Evolutionary conservation across 441 rosid genomes (phyloP), one percentile per base, ranked within the genome.

Genomic region (Gossypium lobatum): DNA sequence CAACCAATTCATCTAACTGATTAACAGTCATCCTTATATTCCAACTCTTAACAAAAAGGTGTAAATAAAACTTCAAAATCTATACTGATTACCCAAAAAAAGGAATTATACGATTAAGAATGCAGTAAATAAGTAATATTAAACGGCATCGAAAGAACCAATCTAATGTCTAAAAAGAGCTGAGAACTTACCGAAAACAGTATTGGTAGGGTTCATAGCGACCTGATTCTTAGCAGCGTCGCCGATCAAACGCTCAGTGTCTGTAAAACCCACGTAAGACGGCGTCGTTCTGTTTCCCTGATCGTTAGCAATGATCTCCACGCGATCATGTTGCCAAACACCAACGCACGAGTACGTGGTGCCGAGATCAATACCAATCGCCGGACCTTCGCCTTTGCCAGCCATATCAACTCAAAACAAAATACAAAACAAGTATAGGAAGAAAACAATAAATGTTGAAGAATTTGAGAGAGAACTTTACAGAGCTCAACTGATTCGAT

Each of bases 281-380:
- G 90, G 88, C 8, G 88, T 87, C 37, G 87, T 87, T 53, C 90
- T 65, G 73, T 85, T 85, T 0, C 90, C 90, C 61, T 87, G 87
- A 64, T 85, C 88, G 55, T 88, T 86, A 23, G 92, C 87, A 2
- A 88, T 86, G 80, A 88, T 88, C 80, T 86, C 88, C 6, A 88
- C 89, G 17, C 89, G 88, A 76, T 88, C 86, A 16, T 88, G 91
- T 55, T 84, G 91, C 87, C 84, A 88, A 0, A 88, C 87, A 45
- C 89, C 87, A 0, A 88, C 87, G 67, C 89, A 88, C 0, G 89
- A 88, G 75, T 88, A 88, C 0, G 89, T 84, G 4, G 88, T 86
- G 0, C 91, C 89, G 5, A 88, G 61, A 66, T 88, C 88, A 23
- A 86, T 88, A 5, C 91, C 91, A 18, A 85, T 87, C 6, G 89